Base-by-base conservation (phyloP, 2,329 filamentous ascomycete species). In the Apiospora sp. region DNA sequence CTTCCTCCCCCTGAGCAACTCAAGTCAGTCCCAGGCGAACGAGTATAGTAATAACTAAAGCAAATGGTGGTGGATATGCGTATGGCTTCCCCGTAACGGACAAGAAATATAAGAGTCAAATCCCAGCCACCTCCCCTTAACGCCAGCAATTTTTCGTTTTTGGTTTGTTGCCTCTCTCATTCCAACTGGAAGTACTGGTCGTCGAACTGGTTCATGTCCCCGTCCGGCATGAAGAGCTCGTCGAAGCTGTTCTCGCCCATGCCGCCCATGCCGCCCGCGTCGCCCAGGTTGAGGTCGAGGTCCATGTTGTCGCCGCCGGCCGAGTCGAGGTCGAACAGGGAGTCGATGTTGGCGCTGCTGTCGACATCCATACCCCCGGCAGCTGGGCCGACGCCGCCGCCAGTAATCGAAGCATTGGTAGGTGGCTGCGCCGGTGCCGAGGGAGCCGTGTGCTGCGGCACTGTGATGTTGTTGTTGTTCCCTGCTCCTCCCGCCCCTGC, bases 191-290 rank as follows among this genome's bases (percentile, higher is more conserved):
- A 88, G 73, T 84, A 88, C 3, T 82, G 80, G 30, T 84, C 80
- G 73, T 89, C 86, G 72, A 86, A 87, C 68, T 86, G 84, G 10
- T 82, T 84, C 75, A 86, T 84, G 71, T 83, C 83, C 76, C 85
- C 81, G 70, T 85, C 83, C 73, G 84, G 84, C 70, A 85, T 86
- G 74, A 85, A 89, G 73, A 89, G 79, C 73, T 88, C 85, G 73
- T 89, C 85, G 74, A 89, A 89, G 41, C 85, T 86, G 51, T 81
- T 83, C 75, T 82, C 81, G 71, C 82, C 79, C 61, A 81, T 81
- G 19, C 80, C 81, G 71, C 82, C 79, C 61, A 81, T 81, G 19
- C 79, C 81, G 13, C 78, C 80, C 1, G 79, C 76, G 3, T 77
- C 78, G 24, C 81, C 83, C 22, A 85, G 78, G 69, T 83, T 81